Conservation (phyloP, 768 basidiomycete species). For the Agaricus sinodeliciosus region DNA sequence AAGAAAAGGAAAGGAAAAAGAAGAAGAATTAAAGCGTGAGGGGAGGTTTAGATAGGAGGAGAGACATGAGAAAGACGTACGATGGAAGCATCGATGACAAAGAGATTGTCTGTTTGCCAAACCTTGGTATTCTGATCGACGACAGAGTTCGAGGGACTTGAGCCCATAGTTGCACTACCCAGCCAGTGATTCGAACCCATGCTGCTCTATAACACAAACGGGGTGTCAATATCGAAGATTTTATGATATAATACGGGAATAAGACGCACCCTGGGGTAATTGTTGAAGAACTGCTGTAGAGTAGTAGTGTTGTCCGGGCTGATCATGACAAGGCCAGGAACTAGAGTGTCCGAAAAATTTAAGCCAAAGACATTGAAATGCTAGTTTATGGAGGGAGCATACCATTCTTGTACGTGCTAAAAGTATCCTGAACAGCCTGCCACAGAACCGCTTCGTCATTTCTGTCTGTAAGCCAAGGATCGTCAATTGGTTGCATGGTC, state of each 20-base stretch:
- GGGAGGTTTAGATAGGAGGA: background rate
- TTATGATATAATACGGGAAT: background rate
- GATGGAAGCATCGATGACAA: constrained; percentile 37
- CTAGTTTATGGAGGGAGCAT: constrained; percentile 8
- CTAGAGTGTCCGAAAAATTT: constrained; percentile 18
- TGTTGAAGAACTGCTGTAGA: constrained; percentile 41
- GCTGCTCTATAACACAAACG: constrained; percentile 17
- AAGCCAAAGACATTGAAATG: constrained; percentile 1
- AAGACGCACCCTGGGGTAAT: constrained; percentile 24
- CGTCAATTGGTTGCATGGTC: constrained; percentile 37
- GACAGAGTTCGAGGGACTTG: constrained; percentile 21
- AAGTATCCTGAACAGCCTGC: constrained; percentile 42
- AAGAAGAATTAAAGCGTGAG: no score
- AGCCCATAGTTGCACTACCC: constrained; percentile 44
- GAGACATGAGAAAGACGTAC: background rate
- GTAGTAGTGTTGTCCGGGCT: constrained; percentile 57
- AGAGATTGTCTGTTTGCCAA: constrained; percentile 40
- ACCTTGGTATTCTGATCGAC: constrained; percentile 57
- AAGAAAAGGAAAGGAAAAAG: background rate
- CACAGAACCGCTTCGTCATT: constrained; percentile 47
- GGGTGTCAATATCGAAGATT: background rate
- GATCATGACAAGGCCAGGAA: constrained; percentile 46
- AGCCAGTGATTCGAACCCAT: constrained; percentile 65
- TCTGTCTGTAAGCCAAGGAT: constrained; percentile 56
- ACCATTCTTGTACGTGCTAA: constrained; percentile 37